A percentile compares a stretch with the other conserved stretches of the same genome.
Conservation (phyloP, 345 rosid species). For the Luvunga scandens region DNA sequence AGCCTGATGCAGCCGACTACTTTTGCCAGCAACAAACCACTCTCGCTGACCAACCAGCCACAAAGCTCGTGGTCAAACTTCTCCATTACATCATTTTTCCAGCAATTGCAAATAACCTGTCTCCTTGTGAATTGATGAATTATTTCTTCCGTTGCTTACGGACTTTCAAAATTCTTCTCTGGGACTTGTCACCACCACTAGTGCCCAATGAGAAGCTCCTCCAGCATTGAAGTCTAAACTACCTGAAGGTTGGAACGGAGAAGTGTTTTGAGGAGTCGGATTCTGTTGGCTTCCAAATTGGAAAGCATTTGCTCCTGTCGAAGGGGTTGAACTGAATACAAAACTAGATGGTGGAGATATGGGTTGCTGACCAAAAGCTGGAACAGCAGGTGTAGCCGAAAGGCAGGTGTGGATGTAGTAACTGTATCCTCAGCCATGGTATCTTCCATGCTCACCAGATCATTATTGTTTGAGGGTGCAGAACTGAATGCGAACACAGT, state of each 20-base stretch:
- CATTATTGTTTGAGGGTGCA: conserved; percentile 47
- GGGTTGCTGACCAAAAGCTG: conserved; percentile 52
- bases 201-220: conserved; percentile 79
- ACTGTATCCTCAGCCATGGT: conserved; percentile 96
- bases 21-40: conserved; percentile 12
- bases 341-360: conserved; percentile 33
- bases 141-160: conserved; percentile 52
- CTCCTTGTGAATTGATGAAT: neutral
- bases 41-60: neutral
- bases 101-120: neutral
- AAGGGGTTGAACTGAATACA: conserved; percentile 39
- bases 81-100: conserved; percentile 19
- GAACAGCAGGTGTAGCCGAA: conserved; percentile 34
- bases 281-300: conserved; percentile 67
- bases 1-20: neutral
- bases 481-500: conserved; percentile 49
- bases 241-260: conserved; percentile 64
- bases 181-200: conserved; percentile 67
- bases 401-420: conserved; percentile 45
- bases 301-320: conserved; percentile 48
- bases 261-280: conserved; percentile 37
- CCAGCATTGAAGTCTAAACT: conserved; percentile 64
- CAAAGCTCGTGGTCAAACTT: neutral
- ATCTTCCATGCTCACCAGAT: conserved; percentile 88
- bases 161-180: conserved; percentile 49